Conservation (phyloP, 306 rosid genomes). For the Citrullus colocynthis region DNA sequence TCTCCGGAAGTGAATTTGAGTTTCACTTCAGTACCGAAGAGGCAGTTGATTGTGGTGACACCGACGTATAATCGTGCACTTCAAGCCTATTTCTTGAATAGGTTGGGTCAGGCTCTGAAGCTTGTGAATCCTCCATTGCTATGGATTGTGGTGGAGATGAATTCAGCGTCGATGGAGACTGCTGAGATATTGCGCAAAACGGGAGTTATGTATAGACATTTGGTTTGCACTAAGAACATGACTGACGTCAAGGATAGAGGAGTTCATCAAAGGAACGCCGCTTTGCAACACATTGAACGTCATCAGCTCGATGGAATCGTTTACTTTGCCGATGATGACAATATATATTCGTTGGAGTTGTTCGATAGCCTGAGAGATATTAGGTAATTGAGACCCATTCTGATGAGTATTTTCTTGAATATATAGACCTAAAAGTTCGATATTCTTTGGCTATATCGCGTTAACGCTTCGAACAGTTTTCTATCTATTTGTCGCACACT, state of each 20-base stretch:
- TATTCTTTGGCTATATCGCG: not conserved
- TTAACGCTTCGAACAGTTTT: not conserved
- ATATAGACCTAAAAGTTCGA: not conserved
- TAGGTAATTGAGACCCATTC: constrained; percentile 27
- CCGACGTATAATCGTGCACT: constrained; percentile 62
- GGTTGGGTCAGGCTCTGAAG: constrained; percentile 67
- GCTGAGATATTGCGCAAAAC: constrained; percentile 87
- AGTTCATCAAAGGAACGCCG: constrained; percentile 81
- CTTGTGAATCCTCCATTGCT: constrained; percentile 69
- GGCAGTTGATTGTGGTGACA: constrained; percentile 75
- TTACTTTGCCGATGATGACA: constrained; percentile 90
- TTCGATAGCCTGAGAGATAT: constrained; percentile 67
- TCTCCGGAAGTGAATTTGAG: not conserved
- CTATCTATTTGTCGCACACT: not conserved
- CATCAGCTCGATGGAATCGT: constrained; percentile 86
- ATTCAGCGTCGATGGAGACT: constrained; percentile 75
- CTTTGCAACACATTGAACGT: constrained; percentile 84
- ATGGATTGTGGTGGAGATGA: constrained; percentile 89
- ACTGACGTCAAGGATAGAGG: constrained; percentile 77
- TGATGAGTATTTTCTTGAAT: not conserved
- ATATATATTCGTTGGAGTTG: constrained; percentile 67
- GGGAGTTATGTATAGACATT: constrained; percentile 83
- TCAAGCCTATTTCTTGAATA: constrained; percentile 68
- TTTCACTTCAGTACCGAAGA: constrained; percentile 41
- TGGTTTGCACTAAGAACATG: constrained; percentile 54